These are phyloP conservation scores for Phytophthora colocasiae DNA, from an alignment of 352 stramenopile species.

Conservation along the genomic window DNA sequence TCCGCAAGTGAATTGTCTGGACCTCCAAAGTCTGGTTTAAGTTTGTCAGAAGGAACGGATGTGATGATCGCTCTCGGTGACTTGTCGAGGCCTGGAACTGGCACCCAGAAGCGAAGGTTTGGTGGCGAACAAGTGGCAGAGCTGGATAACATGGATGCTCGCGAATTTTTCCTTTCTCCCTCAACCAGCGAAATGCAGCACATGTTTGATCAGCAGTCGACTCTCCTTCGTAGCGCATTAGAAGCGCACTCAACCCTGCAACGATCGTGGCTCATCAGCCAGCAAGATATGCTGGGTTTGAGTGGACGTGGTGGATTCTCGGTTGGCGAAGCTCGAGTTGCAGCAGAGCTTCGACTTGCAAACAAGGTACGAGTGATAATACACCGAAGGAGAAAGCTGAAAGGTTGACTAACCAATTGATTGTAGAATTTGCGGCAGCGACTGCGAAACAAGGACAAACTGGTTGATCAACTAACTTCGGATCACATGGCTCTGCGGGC, in stretches of 20 bases:
- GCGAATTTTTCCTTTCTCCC: conserved; percentile 84
- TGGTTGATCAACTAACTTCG: conserved; percentile 81
- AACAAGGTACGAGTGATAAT: conserved; percentile 70
- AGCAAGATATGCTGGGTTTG: conserved; percentile 75
- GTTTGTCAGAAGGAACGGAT: conserved; percentile 78
- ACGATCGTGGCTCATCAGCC: conserved; percentile 77
- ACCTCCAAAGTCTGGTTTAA: conserved; percentile 49
- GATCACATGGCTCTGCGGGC: conserved; percentile 69
- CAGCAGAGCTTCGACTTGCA: conserved; percentile 78
- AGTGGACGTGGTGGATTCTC: conserved; percentile 61
- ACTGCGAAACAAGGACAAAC: conserved; percentile 84
- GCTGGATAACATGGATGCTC: conserved; percentile 64
- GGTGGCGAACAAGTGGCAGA: conserved; percentile 55
- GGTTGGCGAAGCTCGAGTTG: conserved; percentile 83
- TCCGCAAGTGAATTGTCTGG: conserved; percentile 31
- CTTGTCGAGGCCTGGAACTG: conserved; percentile 45
- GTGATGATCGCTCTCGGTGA: conserved; percentile 77
- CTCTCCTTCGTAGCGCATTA: conserved; percentile 69
- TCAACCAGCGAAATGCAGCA: conserved; percentile 89
- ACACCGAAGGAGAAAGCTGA: neutral
- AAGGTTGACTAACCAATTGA: neutral
- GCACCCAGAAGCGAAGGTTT: conserved; percentile 46
- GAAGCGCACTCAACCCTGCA: conserved; percentile 80
- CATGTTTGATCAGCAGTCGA: conserved; percentile 89
- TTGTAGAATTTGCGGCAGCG: conserved; percentile 79